Evolutionary conservation across 768 basidiomycete genomes (phyloP), one percentile per base, ranked within the genome.

Genomic region (Pleurotus djamor): DNA sequence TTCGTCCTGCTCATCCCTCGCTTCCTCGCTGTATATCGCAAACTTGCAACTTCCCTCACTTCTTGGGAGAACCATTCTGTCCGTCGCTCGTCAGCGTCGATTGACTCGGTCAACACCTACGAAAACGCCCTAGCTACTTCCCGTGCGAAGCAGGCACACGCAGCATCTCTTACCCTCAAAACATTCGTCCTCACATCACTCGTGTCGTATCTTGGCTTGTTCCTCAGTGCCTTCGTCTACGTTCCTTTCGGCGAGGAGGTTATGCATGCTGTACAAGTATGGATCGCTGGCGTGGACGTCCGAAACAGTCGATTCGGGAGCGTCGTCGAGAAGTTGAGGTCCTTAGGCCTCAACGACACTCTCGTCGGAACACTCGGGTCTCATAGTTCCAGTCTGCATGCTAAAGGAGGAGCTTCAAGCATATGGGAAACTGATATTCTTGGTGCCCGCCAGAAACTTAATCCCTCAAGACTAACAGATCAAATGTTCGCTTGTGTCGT

Each of bases 401-500:
- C 10, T 47, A 16, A 13, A 16, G 34, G 34, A 62, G 58, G 17
- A 64, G 37, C 60, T 1, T 10, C 45, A 4, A 63, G 63, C 4
- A 64, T 83, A 17, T 89, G 88, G 83, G 82, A 86, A 59, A 73
- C 76, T 21, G 82, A 87, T 66, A 70, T 70, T 17, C 67, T 66
- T 7, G 80, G 71, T 57, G 85, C 83, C 36, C 77, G 82, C 48
- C 72, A 76, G 61, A 89, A 88, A 68, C 71, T 91, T 14, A 85
- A 86, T 60, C 83, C 88, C 6, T 78, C 78, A 49, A 79, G 96
- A 59, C 76, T 98, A 57, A 83, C 89, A 70, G 88, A 91, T 44
- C 94, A 98, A 76, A 90, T 98, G 84, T 96, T 97, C 67, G 95
- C 96, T 13, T 93, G 87, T 68, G 87, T 86, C 17, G 94, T 96